Evolutionary conservation across 768 basidiomycete species (phyloP).

Genomic region (Holtermannia corniformis): DNA sequence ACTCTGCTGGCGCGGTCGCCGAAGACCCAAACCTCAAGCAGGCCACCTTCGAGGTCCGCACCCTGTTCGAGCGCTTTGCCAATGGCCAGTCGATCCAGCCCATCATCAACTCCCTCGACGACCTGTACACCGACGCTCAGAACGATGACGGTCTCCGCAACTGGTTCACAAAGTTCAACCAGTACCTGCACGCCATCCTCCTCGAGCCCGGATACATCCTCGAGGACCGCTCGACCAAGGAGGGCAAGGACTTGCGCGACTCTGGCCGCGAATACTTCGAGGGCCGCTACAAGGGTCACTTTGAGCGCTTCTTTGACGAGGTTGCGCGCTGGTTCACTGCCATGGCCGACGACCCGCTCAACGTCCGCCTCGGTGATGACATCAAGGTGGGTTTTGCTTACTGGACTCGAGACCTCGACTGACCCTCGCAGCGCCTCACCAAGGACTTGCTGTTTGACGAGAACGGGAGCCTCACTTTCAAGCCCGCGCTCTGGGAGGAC

Average conservation of each 20-base stretch:
- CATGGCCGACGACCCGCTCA: conserved; percentile 75
- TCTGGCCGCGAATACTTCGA: conserved; percentile 70
- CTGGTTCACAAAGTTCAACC: conserved; percentile 61
- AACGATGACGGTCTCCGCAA: conserved; percentile 62
- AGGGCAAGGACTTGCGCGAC: conserved; percentile 58
- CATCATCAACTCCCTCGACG: conserved; percentile 61
- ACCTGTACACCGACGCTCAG: conserved; percentile 62
- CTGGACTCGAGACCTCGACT: too few species aligned
- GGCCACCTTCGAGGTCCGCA: conserved; percentile 58
- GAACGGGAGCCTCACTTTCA: conserved; percentile 79
- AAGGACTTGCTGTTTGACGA: conserved; percentile 58
- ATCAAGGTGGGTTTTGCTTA: too few species aligned
- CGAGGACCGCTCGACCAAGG: conserved; percentile 60
- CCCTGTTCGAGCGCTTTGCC: conserved; percentile 84
- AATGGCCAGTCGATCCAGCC: conserved; percentile 58
- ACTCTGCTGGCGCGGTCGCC: conserved; percentile 37
- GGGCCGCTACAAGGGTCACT: conserved; percentile 60
- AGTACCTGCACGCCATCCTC: conserved; percentile 61
- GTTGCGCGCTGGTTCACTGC: conserved; percentile 70
- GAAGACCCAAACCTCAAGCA: conserved; percentile 52
- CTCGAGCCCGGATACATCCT: conserved; percentile 78
- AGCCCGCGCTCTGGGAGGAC: conserved; percentile 76
- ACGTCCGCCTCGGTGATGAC: conserved; percentile 70
- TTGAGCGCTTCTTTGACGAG: conserved; percentile 66
- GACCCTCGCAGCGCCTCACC: conserved; percentile 65